Base-by-base conservation (phyloP, 192 early-diverging fungal species). In the Entomortierella beljakovae region DNA sequence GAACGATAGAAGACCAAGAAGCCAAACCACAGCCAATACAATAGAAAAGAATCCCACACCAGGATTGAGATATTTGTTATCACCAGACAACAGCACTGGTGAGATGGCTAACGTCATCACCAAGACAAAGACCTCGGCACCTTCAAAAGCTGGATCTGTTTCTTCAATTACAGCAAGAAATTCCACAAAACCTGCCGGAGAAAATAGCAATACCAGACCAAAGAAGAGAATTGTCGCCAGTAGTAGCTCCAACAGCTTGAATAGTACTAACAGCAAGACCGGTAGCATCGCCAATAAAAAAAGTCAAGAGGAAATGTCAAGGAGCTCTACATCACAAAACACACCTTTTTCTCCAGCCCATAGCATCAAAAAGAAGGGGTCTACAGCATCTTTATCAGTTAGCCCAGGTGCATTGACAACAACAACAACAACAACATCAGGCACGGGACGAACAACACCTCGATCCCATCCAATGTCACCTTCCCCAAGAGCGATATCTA, bases 371-470 rank as follows among this genome's bases (percentile, higher is more conserved):
- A 23, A 26, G 6, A 40, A 3, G 20, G 43, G 2, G 13, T 40
- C 28, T 7, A 25, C 20, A 2, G 16, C 20, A n/a, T 34, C n/a
- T 32, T 34, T 35, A 15, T 2, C 55, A 34, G 11, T 18, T 40
- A 31, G 34, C 37, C 38, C 55, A 7, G 32, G 20, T n/a, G 18
- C 55, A 11, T 16, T 35, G 33, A 37, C 57, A 4, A 20, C 37
- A 26, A 23, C 57, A 42, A 15, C 38, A 3, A 20, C 35, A 13
- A 7, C 29, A 10, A 7, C 26, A 9, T 6, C 34, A 6, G n/a
- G 34, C 3, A 61, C 59, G 13, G 59, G 42, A 46, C 40, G 29
- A 9, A 61, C 59, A 4, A 61, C 59, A n/a, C 59, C 59, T 49
- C 35, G 28, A 3, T 61, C 54, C 1, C 54, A 57, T 34, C 54